Base-by-base conservation (phyloP, 75 land plant species). In the Cunninghamia lanceolata region DNA sequence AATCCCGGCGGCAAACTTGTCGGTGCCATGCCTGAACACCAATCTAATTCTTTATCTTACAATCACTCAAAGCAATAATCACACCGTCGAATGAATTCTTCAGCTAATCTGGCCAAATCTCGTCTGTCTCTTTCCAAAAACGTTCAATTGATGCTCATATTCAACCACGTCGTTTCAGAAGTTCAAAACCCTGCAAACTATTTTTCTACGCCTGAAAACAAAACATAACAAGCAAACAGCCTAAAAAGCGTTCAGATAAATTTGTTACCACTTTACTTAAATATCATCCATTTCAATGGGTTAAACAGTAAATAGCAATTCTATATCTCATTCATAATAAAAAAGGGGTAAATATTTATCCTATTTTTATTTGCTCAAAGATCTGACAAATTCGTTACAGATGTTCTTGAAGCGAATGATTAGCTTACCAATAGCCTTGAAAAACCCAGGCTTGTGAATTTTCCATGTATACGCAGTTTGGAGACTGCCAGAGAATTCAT, bases 1-100 rank as follows among this genome's bases (percentile, higher is more conserved):
- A 85, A 85, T 8, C 86, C 86, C 2, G 86, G 82, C 3, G 82
- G 86, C 50, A 85, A 76, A 0, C 38, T 36, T 5, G 21, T 76
- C 8, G 43, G 42, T 4, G 43, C 79, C 79, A 39, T 74, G 5
- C 4, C 16, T 15, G 9, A 32, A 30, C 17, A 13, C 9, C n/a
- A 32, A 10, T 6, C 15, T 39, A 76, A 39, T 16, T 17, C 21
- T 19, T 73, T 35, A 73, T 9, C 76, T 15, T 73, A 34, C 9
- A 73, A 32, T 32, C 32, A 8, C 35, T 10, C 15, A 73, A 73
- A 32, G 2, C 15, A 14, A 3, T 32, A 32, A 73, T 10, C 11
- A 35, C 35, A 34, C 14, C 25, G n/a, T 1, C 14, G 3, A 28
- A 32, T 73, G 0, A 73, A 34, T 34, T 73, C 15, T 73, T 30